Evolutionary conservation across 176 grass and related monocot genomes (phyloP).

Genomic region (Secale cereale): DNA sequence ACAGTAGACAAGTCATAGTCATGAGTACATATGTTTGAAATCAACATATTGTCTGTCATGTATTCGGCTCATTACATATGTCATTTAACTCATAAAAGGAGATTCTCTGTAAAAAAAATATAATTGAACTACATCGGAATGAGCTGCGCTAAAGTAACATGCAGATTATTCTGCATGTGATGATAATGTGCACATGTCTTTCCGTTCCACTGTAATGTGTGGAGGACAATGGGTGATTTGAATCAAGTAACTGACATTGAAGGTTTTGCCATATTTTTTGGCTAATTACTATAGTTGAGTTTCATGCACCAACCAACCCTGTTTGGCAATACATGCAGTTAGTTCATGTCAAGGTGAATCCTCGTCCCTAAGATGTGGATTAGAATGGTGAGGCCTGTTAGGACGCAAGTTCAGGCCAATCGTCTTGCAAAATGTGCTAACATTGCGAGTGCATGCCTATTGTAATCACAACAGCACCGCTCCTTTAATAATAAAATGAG

Average conservation of each 20-base stretch:
- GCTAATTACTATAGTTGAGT: no score
- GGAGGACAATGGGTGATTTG: no score
- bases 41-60: not conserved
- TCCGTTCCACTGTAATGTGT: no score
- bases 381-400: not conserved
- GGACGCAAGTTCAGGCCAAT: not conserved
- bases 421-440: not conserved
- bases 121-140: not conserved
- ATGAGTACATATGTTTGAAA: no score
- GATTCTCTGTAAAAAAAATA: not conserved
- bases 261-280: no score
- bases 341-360: not conserved
- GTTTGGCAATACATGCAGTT: no score
- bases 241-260: no score
- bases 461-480: not conserved
- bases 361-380: not conserved
- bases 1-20: no score
- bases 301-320: no score
- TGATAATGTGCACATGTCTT: not conserved
- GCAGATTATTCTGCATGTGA: not conserved
- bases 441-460: not conserved
- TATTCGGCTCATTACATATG: not conserved
- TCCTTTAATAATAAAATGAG: not conserved
- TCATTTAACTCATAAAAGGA: not conserved
- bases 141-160: not conserved